Evolutionary conservation across 257 asterid species (phyloP).

Genomic region (Solanum clarkiae): DNA sequence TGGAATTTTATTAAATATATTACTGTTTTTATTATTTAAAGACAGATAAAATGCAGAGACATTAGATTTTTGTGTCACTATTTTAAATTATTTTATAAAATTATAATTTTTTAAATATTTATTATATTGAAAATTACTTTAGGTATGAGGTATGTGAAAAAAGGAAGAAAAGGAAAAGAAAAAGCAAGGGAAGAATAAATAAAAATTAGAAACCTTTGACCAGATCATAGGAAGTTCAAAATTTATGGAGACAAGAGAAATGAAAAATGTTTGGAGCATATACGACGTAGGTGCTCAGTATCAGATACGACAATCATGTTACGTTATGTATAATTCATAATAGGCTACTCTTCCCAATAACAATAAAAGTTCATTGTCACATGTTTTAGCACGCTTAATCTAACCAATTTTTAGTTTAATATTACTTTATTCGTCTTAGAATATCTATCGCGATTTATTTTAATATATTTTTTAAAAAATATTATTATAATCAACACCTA

Average conservation of each 20-base stretch:
- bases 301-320: background rate
- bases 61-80: too few relatives aligned
- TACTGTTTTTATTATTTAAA: too few relatives aligned
- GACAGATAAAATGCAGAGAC: too few relatives aligned
- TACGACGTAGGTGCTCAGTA: background rate
- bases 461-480: background rate
- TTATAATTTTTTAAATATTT: too few relatives aligned
- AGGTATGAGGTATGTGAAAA: too few relatives aligned
- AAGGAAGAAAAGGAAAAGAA: background rate
- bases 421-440: accelerated
- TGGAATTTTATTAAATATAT: too few relatives aligned
- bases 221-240: background rate
- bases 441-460: background rate
- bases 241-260: background rate
- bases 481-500: background rate
- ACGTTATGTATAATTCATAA: background rate
- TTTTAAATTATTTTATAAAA: too few relatives aligned
- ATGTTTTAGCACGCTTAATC: background rate
- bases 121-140: too few relatives aligned
- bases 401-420: background rate
- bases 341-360: background rate
- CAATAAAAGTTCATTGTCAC: background rate
- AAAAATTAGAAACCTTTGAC: background rate
- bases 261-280: background rate
- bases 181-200: background rate